Conservation (phyloP, 306 rosid genomes). For the Trifolium dubium region DNA sequence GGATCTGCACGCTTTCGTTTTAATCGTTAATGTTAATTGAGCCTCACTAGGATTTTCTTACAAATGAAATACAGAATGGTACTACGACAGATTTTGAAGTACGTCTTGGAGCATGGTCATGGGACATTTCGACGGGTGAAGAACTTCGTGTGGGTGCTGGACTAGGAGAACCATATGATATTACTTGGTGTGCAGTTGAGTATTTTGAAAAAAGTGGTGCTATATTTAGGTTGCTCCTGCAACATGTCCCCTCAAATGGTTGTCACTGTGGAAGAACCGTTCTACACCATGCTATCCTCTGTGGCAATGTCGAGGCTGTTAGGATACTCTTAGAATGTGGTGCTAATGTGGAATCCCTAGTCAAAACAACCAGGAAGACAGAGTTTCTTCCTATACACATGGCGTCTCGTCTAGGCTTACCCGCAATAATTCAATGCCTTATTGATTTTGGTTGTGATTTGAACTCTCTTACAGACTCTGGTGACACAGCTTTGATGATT, state of each 20-base stretch:
- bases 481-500: slow-evolving; percentile 83
- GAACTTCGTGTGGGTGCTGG: slow-evolving; percentile 98
- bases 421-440: slow-evolving; percentile 66
- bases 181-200: slow-evolving; percentile 94
- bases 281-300: slow-evolving; percentile 85
- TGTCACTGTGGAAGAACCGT: slow-evolving; percentile 75
- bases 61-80: slow-evolving; percentile 62
- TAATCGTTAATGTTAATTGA: slow-evolving; percentile 34
- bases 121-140: slow-evolving; percentile 87
- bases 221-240: slow-evolving; percentile 70
- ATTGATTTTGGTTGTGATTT: slow-evolving; percentile 73
- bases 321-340: slow-evolving; percentile 62
- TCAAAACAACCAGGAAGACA: slow-evolving; percentile 62
- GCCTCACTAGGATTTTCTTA: slow-evolving; percentile 35
- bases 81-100: slow-evolving; percentile 59
- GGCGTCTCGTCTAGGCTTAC: slow-evolving; percentile 79
- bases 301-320: slow-evolving; percentile 76
- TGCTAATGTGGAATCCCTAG: slow-evolving; percentile 62
- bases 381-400: slow-evolving; percentile 76
- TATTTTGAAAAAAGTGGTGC: slow-evolving; percentile 87
- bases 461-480: slow-evolving; percentile 66
- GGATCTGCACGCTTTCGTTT: slow-evolving; percentile 6
- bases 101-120: slow-evolving; percentile 91
- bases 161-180: slow-evolving; percentile 81
- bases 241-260: slow-evolving; percentile 47